These are phyloP conservation scores for Apiospora malaysiana DNA, from an alignment of 2,329 filamentous ascomycete genomes.

Conservation along the genomic window DNA sequence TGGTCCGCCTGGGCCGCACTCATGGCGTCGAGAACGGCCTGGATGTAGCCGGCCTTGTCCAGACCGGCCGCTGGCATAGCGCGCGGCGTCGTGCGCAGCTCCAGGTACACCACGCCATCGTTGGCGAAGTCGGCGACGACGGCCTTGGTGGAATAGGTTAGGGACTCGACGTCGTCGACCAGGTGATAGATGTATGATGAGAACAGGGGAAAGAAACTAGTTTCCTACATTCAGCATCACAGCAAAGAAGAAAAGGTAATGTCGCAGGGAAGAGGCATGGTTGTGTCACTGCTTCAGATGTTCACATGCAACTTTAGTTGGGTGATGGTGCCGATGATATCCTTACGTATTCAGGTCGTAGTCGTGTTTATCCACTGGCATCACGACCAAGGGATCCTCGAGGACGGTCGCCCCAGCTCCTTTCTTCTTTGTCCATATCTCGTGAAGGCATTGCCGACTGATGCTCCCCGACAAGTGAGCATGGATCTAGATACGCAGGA, in stretches of 20 bases:
- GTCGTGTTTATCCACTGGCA: constrained; percentile 74
- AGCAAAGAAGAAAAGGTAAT: not conserved
- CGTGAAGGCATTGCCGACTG: constrained; percentile 72
- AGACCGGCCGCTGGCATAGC: constrained; percentile 59
- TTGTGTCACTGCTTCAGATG: not conserved
- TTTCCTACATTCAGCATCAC: constrained; percentile 3
- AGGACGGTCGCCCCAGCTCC: constrained; percentile 58
- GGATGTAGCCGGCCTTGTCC: constrained; percentile 68
- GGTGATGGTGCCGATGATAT: not conserved
- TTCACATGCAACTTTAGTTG: not conserved
- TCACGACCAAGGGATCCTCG: constrained; percentile 71
- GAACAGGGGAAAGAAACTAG: constrained; percentile 79
- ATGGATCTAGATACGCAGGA: constrained; percentile 63
- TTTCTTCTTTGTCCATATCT: constrained; percentile 72
- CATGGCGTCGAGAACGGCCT: constrained; percentile 70
- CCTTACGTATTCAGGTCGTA: constrained; percentile 72
- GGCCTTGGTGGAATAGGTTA: constrained; percentile 66
- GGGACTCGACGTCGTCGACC: constrained; percentile 64
- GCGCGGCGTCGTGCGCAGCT: constrained; percentile 81
- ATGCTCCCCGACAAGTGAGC: constrained; percentile 84
- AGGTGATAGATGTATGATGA: constrained; percentile 81
- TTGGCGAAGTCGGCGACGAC: constrained; percentile 70
- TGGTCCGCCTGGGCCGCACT: constrained; percentile 38
- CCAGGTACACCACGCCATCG: constrained; percentile 79
- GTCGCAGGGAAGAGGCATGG: not conserved